Evolutionary conservation across 805 yeast genomes (phyloP), one percentile per base, ranked within the genome.

Genomic region (Kodamaea fukazawae): DNA sequence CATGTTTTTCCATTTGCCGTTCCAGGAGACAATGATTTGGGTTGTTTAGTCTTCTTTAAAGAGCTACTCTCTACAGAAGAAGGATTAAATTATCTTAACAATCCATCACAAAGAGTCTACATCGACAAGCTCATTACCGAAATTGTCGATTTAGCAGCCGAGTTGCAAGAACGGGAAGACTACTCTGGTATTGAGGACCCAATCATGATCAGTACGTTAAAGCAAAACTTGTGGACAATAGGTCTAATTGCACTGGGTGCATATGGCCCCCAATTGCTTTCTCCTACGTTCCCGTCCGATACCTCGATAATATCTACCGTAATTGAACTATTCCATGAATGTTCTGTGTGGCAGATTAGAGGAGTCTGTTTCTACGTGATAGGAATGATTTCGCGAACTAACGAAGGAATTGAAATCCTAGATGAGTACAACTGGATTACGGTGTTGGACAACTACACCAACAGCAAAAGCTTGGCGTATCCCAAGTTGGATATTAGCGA

Each of bases 191-290:
- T 46, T 7, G 39, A 41, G 15, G 40, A 37, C 8, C 56, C 55
- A 25, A 65, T 7, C 13, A 37, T 48, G 11, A 29, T 47, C 12
- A 39, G 35, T n/a, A 39, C 35, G 4, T 58, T 91, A 17, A 87
- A 86, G 54, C 86, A 90, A 8, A 77, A 83, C 25, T 51, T 91
- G 26, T 91, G 97, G 97, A 81, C 95, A 1, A 70, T 87, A 25
- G 97, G 96, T 0, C 81, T 82, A 51, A 79, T 90, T 22, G 90
- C 90, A 2, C 76, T 89, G 1, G 76, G 88, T 1, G 74, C 75
- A 7, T 63, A 73, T 37, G 97, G 97, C 0, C 79, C 84, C 15
- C 70, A 65, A 38, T 46, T 68, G 7, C 46, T 70, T 7, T 70
- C 64, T 38, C 65, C 70, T 2, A 43, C 58, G 32, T 56, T 57